A percentile compares a stretch with the other conserved stretches of the same genome.
These are phyloP conservation scores for Boletus reticuloceps DNA, from an alignment of 768 basidiomycete genomes.

Conservation along the genomic window DNA sequence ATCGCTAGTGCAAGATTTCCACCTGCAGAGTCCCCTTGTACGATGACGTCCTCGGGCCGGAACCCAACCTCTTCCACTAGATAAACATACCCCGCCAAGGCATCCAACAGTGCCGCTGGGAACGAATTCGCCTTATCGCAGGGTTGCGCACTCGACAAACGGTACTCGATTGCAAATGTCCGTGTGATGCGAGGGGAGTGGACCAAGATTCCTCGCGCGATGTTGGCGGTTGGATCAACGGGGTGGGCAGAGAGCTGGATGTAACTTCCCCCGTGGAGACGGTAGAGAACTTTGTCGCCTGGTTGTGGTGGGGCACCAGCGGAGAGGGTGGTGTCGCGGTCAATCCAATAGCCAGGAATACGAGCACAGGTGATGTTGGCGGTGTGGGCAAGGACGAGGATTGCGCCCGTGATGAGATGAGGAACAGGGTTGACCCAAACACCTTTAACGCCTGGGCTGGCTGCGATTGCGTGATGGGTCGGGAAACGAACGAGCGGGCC, in stretches of 20 bases:
- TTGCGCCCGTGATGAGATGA: conserved; percentile 31
- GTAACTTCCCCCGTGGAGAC: conserved; percentile 33
- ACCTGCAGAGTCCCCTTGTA: conserved; percentile 56
- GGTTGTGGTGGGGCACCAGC: conserved; percentile 20
- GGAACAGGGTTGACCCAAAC: conserved; percentile 37
- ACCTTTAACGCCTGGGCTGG: conserved; percentile 24
- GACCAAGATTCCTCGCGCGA: conserved; percentile 19
- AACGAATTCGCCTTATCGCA: conserved; percentile 37
- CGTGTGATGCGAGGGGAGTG: conserved; percentile 21
- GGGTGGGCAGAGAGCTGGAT: conserved; percentile 29
- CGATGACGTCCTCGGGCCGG: conserved; percentile 40
- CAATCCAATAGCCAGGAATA: conserved; percentile 38
- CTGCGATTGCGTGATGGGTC: conserved; percentile 17
- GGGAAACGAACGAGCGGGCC: conserved; percentile 18
- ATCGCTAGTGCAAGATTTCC: conserved; percentile 46
- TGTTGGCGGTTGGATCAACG: conserved; percentile 20
- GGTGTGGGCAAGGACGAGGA: conserved; percentile 27
- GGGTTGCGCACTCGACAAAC: conserved; percentile 36
- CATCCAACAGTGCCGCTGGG: conserved; percentile 54
- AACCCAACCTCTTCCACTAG: conserved; percentile 44
- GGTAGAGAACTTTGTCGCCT: conserved; percentile 34
- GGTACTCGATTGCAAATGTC: conserved; percentile 46
- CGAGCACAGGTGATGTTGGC: conserved; percentile 26
- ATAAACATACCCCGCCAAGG: conserved; percentile 48
- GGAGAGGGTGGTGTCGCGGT: conserved; percentile 16